These are phyloP conservation scores for Coriaria nepalensis DNA, from an alignment of 306 rosid genomes.

Conservation along the genomic window DNA sequence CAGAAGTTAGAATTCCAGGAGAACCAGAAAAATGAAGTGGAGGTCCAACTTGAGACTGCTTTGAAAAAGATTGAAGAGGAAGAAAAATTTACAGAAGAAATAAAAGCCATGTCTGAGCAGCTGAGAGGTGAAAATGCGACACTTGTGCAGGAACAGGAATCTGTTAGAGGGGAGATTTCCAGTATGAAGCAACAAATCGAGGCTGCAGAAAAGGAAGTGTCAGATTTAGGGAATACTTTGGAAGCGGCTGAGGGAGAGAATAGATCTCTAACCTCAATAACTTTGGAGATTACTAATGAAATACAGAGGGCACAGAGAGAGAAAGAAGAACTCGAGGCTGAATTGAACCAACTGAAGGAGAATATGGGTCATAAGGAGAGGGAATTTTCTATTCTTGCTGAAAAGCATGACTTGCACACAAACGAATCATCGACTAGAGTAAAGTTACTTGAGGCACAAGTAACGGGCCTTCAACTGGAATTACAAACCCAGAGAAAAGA, in stretches of 20 bases:
- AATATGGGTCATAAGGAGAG: slow-evolving; percentile 32
- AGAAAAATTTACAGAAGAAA: slow-evolving; percentile 30
- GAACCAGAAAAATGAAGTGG: slow-evolving; percentile 27
- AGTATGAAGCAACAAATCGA: slow-evolving; percentile 41
- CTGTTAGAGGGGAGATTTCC: slow-evolving; percentile 29
- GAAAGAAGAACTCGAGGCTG: slow-evolving; percentile 36
- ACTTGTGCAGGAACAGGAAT: slow-evolving; percentile 42
- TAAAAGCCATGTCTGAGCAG: slow-evolving; percentile 31
- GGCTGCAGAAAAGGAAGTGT: slow-evolving; percentile 33
- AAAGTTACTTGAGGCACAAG: slow-evolving; percentile 27
- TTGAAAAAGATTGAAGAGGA: slow-evolving; percentile 42
- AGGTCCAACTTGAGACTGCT: slow-evolving; percentile 32
- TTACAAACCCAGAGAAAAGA: slow-evolving; percentile 32
- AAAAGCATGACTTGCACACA: slow-evolving; percentile 33
- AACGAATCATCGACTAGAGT: slow-evolving; percentile 32
- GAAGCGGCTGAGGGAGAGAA: slow-evolving; percentile 51
- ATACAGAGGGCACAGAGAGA: slow-evolving; percentile 33
- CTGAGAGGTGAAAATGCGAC: slow-evolving; percentile 42
- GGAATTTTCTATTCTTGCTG: slow-evolving; percentile 40
- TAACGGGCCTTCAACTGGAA: slow-evolving; percentile 1
- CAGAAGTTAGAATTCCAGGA: slow-evolving; percentile 17
- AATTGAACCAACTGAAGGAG: slow-evolving; percentile 38
- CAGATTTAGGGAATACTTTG: slow-evolving; percentile 28
- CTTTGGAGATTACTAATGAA: slow-evolving; percentile 36
- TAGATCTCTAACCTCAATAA: slow-evolving; percentile 34